These are phyloP conservation scores for Beauveria rudraprayagi DNA, from an alignment of 2,329 filamentous ascomycete genomes.

Conservation along the genomic window DNA sequence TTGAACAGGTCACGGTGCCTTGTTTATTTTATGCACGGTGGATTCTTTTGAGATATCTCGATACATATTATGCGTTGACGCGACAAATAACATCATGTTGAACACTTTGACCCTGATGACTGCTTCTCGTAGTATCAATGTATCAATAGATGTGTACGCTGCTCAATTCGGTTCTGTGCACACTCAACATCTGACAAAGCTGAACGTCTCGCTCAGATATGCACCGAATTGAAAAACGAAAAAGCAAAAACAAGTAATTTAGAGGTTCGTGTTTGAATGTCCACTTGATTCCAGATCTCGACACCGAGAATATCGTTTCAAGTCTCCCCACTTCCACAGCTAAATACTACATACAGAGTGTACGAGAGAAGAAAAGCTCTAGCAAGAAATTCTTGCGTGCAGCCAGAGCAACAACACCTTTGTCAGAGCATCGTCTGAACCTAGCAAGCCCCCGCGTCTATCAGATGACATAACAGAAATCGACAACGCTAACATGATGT, in stretches of 20 bases:
- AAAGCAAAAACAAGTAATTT: not conserved
- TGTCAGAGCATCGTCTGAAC: not conserved
- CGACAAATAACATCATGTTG: not conserved
- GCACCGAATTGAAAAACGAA: not conserved
- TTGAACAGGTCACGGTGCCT: not conserved
- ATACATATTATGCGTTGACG: not conserved
- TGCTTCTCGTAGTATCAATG: not conserved
- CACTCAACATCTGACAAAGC: not conserved
- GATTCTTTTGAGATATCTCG: not conserved
- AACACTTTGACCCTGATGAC: not conserved
- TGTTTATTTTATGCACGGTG: not conserved
- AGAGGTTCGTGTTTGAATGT: not conserved
- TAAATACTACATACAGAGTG: not conserved
- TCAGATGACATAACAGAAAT: not conserved
- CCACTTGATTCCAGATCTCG: not conserved
- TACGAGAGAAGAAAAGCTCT: not conserved
- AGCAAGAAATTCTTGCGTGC: not conserved
- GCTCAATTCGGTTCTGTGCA: too few relatives aligned
- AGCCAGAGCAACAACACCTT: slow-evolving; percentile 3
- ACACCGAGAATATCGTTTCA: not conserved
- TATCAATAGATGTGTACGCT: not conserved
- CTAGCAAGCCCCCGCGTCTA: not conserved
- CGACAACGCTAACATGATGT: not conserved
- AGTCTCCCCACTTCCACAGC: not conserved
- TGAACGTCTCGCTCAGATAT: not conserved